phyloP scores from a whole-genome alignment of 495 filamentous ascomycete genomes.

The Xylaria telfairii region DNA sequence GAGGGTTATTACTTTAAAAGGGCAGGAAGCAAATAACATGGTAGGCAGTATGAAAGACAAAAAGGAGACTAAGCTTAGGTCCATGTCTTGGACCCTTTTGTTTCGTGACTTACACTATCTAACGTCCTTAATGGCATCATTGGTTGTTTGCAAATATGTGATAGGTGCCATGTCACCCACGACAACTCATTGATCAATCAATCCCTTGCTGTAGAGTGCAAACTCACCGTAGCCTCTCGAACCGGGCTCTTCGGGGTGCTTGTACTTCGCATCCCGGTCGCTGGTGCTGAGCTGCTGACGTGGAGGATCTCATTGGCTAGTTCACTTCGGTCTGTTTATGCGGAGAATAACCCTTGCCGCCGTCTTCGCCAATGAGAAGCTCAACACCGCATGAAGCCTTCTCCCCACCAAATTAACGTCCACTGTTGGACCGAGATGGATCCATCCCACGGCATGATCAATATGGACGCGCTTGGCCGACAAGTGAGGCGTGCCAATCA shows the following conservation, averaged over 20 bases:
- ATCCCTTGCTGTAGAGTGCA: constrained; percentile 3
- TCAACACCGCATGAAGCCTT: neutral
- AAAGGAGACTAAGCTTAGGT: neutral
- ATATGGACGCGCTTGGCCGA: constrained; percentile 17
- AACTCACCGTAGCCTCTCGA: neutral
- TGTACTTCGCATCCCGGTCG: constrained; percentile 3
- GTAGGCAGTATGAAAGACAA: neutral
- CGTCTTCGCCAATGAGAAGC: constrained; percentile 22
- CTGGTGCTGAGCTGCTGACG: neutral
- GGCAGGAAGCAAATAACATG: neutral
- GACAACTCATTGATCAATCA: neutral
- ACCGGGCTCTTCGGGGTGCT: neutral
- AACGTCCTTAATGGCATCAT: neutral
- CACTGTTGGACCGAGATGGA: constrained; percentile 6
- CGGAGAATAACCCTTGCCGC: constrained; percentile 13
- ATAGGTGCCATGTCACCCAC: neutral
- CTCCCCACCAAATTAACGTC: constrained; percentile 7
- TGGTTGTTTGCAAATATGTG: neutral
- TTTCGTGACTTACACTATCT: neutral
- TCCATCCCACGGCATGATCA: constrained; percentile 6
- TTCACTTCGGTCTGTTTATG: constrained; percentile 17
- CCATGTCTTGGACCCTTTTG: constrained; percentile 11
- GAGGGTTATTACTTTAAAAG: neutral
- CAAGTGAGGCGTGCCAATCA: constrained; percentile 20
- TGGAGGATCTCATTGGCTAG: constrained; percentile 11